Evolutionary conservation across 2,329 filamentous ascomycete genomes (phyloP), one percentile per base, ranked within the genome.

Genomic region (Cucurbitaria berberidis): DNA sequence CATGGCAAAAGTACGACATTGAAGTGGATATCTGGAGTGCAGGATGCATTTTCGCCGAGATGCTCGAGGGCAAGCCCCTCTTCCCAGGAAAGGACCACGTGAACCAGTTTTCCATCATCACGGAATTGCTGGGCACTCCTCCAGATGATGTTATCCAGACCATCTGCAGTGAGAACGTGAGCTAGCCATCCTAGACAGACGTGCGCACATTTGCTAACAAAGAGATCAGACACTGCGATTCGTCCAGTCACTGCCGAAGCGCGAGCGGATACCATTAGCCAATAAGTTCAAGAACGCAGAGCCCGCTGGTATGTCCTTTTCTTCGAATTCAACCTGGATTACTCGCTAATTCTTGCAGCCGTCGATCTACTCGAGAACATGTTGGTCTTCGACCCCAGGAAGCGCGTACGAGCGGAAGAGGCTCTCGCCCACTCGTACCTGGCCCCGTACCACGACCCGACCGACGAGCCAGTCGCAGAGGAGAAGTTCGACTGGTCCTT

Each of bases 401-500:
- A 92, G 84, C 87, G 95, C 72, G 88, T 98, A 72, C 91, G 90
- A 59, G 95, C 95, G 10, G 85, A 87, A 50, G 86, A 96, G 59
- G 93, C 90, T 22, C 85, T 99, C 46, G 87, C 88, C 42, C 93
- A 99, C 77, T 90, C 93, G 64, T 99, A 99, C 76, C 89, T 99
- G 43, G 86, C 91, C 9, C 93, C 93, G 7, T 99, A 99, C 81
- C 95, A 99, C 78, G 95, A 99, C 74, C 93, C 95, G 8, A 95
- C 90, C 39, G 95, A 99, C 71, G 95, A 99, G 81, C 95, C 95
- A 1, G 88, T 92, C 15, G 91, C 95, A 19, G 91, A 96, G 57
- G 93, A 97, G 81, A 97, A 96, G 80, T 99, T 99, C 69, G 95
- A 99, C 75, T 99, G 95, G 95, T 97, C 93, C 48, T 99, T 99